phyloP scores from a whole-genome alignment of 352 stramenopile genomes.

The Peronospora farinosa region DNA sequence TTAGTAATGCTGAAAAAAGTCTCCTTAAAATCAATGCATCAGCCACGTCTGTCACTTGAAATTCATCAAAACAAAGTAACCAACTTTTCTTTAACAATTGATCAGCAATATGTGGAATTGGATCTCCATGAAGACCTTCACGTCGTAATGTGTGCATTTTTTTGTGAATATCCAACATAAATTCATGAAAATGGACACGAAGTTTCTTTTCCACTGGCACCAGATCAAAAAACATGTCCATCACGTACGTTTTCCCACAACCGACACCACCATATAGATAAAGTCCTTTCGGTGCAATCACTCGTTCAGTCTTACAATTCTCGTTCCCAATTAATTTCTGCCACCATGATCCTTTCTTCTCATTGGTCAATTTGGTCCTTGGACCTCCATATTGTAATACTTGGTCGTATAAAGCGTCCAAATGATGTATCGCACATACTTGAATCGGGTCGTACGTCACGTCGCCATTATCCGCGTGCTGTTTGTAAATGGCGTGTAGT shows the following conservation, averaged over 20 bases:
- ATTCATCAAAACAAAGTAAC: slow-evolving; percentile 97
- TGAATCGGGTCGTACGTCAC: slow-evolving; percentile 73
- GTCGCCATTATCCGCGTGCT: slow-evolving; percentile 38
- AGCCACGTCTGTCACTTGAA: slow-evolving; percentile 96
- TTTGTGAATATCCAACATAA: slow-evolving; percentile 95
- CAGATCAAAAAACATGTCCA: slow-evolving; percentile 94
- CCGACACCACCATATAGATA: slow-evolving; percentile 96
- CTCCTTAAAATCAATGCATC: slow-evolving; percentile 93
- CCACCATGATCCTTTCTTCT: slow-evolving; percentile 40
- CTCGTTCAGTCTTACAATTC: slow-evolving; percentile 8
- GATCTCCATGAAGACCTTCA: slow-evolving; percentile 67
- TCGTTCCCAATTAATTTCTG: slow-evolving; percentile 38
- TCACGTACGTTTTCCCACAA: slow-evolving; percentile 94
- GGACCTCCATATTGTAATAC: slow-evolving; percentile 50
- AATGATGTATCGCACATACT: slow-evolving; percentile 52
- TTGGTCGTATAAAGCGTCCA: slow-evolving; percentile 55
- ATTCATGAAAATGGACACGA: slow-evolving; percentile 96
- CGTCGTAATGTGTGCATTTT: slow-evolving; percentile 92
- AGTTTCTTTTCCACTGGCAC: slow-evolving; percentile 72
- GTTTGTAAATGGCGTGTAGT: slow-evolving; percentile 54
- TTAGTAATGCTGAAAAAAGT: slow-evolving; percentile 90
- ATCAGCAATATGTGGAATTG: slow-evolving; percentile 79
- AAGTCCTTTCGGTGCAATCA: slow-evolving; percentile 82
- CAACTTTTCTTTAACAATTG: slow-evolving; percentile 83
- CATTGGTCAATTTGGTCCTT: slow-evolving; percentile 4